A percentile compares a stretch with the other conserved stretches of the same genome.
These are phyloP conservation scores for Cryphonectria radicalis DNA, from an alignment of 2,329 filamentous ascomycete genomes.

Conservation along the genomic window DNA sequence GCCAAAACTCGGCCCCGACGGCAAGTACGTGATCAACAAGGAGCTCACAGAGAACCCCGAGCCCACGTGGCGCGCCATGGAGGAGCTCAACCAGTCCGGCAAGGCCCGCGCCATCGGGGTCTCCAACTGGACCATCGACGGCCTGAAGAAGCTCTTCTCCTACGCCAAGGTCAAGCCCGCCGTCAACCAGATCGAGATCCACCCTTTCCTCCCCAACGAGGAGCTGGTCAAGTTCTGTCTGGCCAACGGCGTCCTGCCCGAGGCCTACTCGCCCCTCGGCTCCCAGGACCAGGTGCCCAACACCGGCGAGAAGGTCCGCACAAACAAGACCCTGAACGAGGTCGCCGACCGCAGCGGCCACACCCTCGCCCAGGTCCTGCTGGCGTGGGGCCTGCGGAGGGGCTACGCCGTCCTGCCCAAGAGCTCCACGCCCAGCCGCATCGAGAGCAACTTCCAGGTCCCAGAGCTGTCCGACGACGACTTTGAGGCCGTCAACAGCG, in stretches of 20 bases:
- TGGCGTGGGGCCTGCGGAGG: constrained; percentile 68
- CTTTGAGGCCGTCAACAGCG: constrained; percentile 65
- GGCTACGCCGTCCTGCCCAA: constrained; percentile 73
- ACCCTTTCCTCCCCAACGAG: constrained; percentile 51
- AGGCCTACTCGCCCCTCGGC: constrained; percentile 58
- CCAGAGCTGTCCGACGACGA: constrained; percentile 61
- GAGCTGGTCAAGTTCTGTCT: constrained; percentile 59
- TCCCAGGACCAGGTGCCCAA: constrained; percentile 71
- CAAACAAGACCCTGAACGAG: constrained; percentile 61
- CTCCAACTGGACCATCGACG: constrained; percentile 60
- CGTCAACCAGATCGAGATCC: constrained; percentile 57
- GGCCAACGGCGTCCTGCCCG: constrained; percentile 53
- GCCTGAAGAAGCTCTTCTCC: constrained; percentile 56
- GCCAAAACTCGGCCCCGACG: constrained; percentile 50
- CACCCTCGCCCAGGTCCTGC: constrained; percentile 63
- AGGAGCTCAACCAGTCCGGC: constrained; percentile 56
- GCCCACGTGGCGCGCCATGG: constrained; percentile 66
- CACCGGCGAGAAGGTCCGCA: constrained; percentile 68
- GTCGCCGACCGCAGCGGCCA: constrained; percentile 62
- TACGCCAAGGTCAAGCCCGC: constrained; percentile 52
- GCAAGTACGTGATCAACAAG: constrained; percentile 56
- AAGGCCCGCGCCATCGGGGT: constrained; percentile 63
- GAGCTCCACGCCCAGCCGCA: constrained; percentile 68
- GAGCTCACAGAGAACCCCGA: constrained; percentile 68
- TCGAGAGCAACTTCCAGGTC: constrained; percentile 66